Evolutionary conservation across 2,329 filamentous ascomycete genomes (phyloP).

Genomic region (Colletotrichum sp.): DNA sequence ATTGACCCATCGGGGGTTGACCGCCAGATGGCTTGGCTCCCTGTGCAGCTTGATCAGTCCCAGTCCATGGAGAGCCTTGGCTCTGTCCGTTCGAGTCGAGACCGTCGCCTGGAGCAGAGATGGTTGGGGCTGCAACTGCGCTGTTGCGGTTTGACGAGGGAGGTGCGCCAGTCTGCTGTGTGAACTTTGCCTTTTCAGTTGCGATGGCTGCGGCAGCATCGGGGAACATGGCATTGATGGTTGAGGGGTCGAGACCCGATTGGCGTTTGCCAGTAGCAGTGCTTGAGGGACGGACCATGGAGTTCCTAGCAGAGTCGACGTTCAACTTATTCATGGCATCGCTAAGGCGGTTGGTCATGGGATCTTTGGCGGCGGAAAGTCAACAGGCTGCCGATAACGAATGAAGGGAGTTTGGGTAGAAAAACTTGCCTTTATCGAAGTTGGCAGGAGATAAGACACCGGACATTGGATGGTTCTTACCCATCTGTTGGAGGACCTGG

Average conservation of each 20-base stretch:
- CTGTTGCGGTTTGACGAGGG: slow-evolving; percentile 95
- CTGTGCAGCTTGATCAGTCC: slow-evolving; percentile 52
- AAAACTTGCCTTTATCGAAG: slow-evolving; percentile 85
- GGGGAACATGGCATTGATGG: slow-evolving; percentile 98
- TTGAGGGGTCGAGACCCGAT: slow-evolving; percentile 90
- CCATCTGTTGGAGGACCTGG: slow-evolving; percentile 98
- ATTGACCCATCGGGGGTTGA: slow-evolving; percentile 91
- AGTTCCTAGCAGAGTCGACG: slow-evolving; percentile 86
- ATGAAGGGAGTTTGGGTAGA: background rate
- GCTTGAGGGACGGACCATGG: slow-evolving; percentile 79
- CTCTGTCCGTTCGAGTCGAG: slow-evolving; percentile 66
- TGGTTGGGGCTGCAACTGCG: slow-evolving; percentile 73
- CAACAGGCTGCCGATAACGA: slow-evolving; percentile 23
- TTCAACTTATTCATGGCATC: slow-evolving; percentile 97
- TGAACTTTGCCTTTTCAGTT: slow-evolving; percentile 97
- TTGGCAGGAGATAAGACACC: slow-evolving; percentile 92
- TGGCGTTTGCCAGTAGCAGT: slow-evolving; percentile 86
- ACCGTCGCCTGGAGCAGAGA: slow-evolving; percentile 71
- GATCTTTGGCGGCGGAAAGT: slow-evolving; percentile 65
- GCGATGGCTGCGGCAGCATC: slow-evolving; percentile 98
- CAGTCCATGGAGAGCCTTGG: slow-evolving; percentile 81
- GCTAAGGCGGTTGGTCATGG: slow-evolving; percentile 94
- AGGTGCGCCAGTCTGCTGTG: slow-evolving; percentile 89
- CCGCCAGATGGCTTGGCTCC: slow-evolving; percentile 77
- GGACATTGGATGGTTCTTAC: slow-evolving; percentile 96